Evolutionary conservation across 2,329 filamentous ascomycete species (phyloP), one percentile per base, ranked within the genome.

Genomic region (Colletotrichum magnum): DNA sequence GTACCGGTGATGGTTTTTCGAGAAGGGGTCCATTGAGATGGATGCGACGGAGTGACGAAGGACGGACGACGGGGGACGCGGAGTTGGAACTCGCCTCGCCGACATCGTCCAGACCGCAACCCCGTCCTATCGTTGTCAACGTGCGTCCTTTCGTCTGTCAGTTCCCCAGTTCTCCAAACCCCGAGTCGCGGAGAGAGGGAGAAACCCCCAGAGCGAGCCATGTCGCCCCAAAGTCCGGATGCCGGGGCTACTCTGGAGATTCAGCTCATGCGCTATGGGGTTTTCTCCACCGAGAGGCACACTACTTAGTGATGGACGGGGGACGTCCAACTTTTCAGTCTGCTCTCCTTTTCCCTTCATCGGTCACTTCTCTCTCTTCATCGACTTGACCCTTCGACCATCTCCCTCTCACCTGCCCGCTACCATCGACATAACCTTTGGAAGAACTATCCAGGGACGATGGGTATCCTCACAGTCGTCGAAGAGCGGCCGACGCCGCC

Each of bases 401-500:
- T 18, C 12, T 45, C 45, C n/a, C 24, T 21, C 39, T 51, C n/a
- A 26, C 9, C 28, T 24, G 12, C 10, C 24, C 18, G 16, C 5
- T 24, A 24, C 26, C 36, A 50, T 9, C 45, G 26, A 4, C 41
- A 21, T 12, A 13, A 18, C 24, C 26, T 21, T 18, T 24, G 21
- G 21, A 13, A 32, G 13, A 24, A 47, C 13, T 18, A 6, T 24
- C 3, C 21, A 24, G 28, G 18, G 43, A 28, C 21, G 63, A 77
- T 76, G 75, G 73, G 75, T 64, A 63, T 80, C 36, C 77, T 81
- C 39, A 75, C 76, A 48, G 75, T 79, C 51, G 74, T 75, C 51
- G 79, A 80, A 69, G 79, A 81, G 50, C 65, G 78, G 73, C 76
- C 80, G 45, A 81, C 79, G 69, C 80, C 80, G n/a, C 59, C 72